phyloP scores from a whole-genome alignment of 805 yeast genomes.

The Myxozyma udenii region DNA sequence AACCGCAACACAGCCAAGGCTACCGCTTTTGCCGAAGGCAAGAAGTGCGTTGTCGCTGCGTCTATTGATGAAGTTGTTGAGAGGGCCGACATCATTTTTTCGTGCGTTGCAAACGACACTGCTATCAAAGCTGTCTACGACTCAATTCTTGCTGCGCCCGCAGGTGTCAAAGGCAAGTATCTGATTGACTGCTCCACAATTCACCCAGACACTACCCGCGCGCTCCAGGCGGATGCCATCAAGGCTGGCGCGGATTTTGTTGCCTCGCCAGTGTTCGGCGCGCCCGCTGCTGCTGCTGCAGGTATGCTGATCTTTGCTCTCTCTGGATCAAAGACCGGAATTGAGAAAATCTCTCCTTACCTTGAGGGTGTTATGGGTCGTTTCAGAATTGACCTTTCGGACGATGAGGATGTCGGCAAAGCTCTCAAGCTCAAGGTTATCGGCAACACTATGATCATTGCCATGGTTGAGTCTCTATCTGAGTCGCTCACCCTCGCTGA shows the following conservation, averaged over 20 bases:
- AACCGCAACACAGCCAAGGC: constrained; percentile 22
- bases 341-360: constrained; percentile 31
- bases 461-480: constrained; percentile 34
- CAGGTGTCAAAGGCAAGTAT: constrained; percentile 29
- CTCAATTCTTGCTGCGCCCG: constrained; percentile 19
- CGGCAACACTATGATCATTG: constrained; percentile 35
- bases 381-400: constrained; percentile 31
- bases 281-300: constrained; percentile 33
- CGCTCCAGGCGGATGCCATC: constrained; percentile 11
- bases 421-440: constrained; percentile 33
- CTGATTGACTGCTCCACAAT: constrained; percentile 35
- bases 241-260: constrained; percentile 31
- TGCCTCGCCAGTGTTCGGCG: constrained; percentile 37
- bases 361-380: constrained; percentile 34
- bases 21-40: constrained; percentile 15
- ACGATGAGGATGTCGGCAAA: constrained; percentile 31
- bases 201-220: constrained; percentile 34
- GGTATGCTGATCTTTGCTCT: constrained; percentile 33
- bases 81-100: constrained; percentile 28
- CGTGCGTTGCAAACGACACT: constrained; percentile 29
- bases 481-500: constrained; percentile 34
- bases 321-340: constrained; percentile 31
- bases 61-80: constrained; percentile 25
- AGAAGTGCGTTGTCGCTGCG: constrained; percentile 13
- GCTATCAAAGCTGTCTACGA: constrained; percentile 22